Base-by-base conservation (phyloP, 2,329 filamentous ascomycete genomes). In the Cladosporium halotolerans region DNA sequence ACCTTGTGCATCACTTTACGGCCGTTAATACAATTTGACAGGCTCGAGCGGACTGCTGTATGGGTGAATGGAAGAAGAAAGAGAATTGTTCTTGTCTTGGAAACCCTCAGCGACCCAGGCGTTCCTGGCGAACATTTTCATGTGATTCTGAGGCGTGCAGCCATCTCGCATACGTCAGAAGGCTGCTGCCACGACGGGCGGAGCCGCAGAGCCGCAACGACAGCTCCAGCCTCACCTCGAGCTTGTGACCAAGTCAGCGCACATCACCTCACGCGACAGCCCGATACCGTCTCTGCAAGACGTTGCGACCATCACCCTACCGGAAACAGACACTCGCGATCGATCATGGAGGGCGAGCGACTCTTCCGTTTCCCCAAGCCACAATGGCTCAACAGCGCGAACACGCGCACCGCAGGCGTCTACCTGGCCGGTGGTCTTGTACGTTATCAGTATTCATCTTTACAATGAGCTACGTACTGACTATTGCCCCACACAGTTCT, bases 361-460 rank as follows among this genome's bases (percentile, higher is more conserved):
- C 79, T 85, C 57, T 87, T 85, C 72, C 82, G 82, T 63, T 86
- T 84, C 68, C 77, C 80, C 42, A 82, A 82, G 70, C 83, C 83
- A 3, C 74, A 79, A 68, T 86, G 83, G 80, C 71, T 86, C 43
- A 86, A 83, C 68, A 85, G 79, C 70, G 76, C 81, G 57, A 80
- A 78, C 65, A 78, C 81, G 51, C 75, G 83, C 58, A 84, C 78
- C 49, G 77, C 79, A 60, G 84, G 83, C 69, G 81, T 87, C 69
- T 86, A 86, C 72, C 67, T 76, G 41, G 78, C 83, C 32, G 83
- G 83, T 65, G 83, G 81, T 59, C 70, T 87, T 67, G 83, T 86
- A 77, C 60, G 76, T 62, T 57, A 36, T 41, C 23, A 28, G 7
- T 28, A 28, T 28, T 7, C 7, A 5, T 5, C 4, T 28, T 7